Evolutionary conservation across 805 yeast genomes (phyloP), one percentile per base, ranked within the genome.

Genomic region (Cyberlindnera euphorbiiphila): DNA sequence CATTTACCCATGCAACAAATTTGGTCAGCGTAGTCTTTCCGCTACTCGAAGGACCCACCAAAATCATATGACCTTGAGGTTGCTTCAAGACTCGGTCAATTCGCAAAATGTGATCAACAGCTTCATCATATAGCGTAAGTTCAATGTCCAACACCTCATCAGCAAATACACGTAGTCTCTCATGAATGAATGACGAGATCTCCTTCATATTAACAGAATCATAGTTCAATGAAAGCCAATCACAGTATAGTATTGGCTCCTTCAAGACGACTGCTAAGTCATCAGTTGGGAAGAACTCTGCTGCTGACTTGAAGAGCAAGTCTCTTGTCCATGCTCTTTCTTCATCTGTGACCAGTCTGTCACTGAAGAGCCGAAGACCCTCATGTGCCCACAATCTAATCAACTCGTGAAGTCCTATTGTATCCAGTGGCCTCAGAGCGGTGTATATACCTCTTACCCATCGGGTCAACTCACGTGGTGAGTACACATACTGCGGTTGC

Each of bases 1-100:
- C 96, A 56, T 85, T 84, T 62, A 88, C 75, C 98, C 98, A 91
- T 0, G 95, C 78, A 5, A 85, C 96, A 68, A 91, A 91, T 44
- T 78, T 74, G 0, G 84, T 68, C 37, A 88, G 52, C 0, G 89
- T 80, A 0, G 86, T 72, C 56, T 85, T 85, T 1, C 97, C 97
- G 47, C 88, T 76, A 1, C 94, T 74, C 37, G 86, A 72, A 1
- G 85, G 76, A 0, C 97, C 98, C 15, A 85, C 82, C 26, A 91
- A 56, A 46, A 91, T 85, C 68, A 85, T 59, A 58, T 91, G 98
- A 0, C 98, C 98, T 52, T 89, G 97, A 0, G 81, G 79, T 51
- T 87, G 95, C 36, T 79, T 71, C 33, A 91, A 57, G 0, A 86
- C 91, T 39, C 98, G 64, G 51, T 89, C 96, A 32, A 89, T 76